A percentile compares a stretch with the other conserved stretches of the same genome.
phyloP scores from a whole-genome alignment of 169 alveolate species.

The Amoebophrya sp. region DNA sequence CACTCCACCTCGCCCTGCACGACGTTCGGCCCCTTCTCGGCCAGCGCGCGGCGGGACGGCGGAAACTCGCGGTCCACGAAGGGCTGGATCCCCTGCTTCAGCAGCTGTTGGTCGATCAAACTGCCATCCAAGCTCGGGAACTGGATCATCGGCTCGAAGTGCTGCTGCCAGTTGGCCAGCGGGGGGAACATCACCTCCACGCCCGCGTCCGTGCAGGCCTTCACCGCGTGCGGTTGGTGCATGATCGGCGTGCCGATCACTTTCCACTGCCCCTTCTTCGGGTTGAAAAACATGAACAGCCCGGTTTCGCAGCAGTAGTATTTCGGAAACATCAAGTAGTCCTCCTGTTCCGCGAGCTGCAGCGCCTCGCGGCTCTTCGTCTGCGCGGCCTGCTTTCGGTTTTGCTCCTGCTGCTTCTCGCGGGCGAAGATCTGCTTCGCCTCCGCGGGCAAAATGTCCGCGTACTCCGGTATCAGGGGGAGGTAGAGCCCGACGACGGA shows the following conservation, averaged over 20 bases:
- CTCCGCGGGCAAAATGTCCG: background rate
- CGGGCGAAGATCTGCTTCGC: background rate
- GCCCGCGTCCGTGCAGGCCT: background rate
- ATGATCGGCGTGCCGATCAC: background rate
- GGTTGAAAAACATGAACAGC: slow-evolving; percentile 14
- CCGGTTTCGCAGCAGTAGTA: slow-evolving; percentile 14
- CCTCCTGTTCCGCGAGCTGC: background rate
- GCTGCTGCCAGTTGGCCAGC: background rate
- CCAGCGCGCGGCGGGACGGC: background rate
- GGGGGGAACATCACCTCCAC: slow-evolving; percentile 1
- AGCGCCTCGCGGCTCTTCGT: too few relatives aligned
- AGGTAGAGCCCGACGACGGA: background rate
- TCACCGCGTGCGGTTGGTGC: slow-evolving; percentile 17
- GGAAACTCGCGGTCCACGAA: background rate
- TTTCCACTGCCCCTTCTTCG: slow-evolving; percentile 25
- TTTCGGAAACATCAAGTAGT: background rate
- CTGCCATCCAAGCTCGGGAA: background rate
- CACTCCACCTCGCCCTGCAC: slow-evolving; percentile 15
- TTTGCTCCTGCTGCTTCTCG: background rate
- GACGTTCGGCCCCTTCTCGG: background rate
- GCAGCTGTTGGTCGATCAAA: background rate
- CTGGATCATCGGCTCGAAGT: slow-evolving; percentile 21
- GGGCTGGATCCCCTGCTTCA: background rate
- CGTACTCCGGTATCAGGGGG: background rate
- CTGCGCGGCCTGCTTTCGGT: background rate